Evolutionary conservation across 2,329 filamentous ascomycete species (phyloP), one percentile per base, ranked within the genome.

Genomic region (Alternaria sp.): DNA sequence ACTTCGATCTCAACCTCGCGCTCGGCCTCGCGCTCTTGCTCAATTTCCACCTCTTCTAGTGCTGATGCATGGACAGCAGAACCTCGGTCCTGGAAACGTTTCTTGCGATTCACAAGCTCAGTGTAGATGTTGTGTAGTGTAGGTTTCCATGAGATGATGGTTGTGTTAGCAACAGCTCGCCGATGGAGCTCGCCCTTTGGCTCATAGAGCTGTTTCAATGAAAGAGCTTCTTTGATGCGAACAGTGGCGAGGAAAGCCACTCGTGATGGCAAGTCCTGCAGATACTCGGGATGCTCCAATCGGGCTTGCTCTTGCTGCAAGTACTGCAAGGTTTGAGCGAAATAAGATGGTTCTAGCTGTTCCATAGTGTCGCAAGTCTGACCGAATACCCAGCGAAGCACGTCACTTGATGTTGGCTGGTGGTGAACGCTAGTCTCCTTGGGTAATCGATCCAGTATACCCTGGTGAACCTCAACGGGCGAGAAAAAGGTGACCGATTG

Each of bases 291-390:
- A 59, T 86, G 73, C 1, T 81, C 75, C 22, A 79, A 66, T 0
- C 78, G 71, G 0, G 86, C 85, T 51, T 89, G 80, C 0, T 78
- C 81, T 1, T 88, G 83, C 0, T 81, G 81, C 59, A 87, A 87
- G 62, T 87, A 91, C 61, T 90, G 86, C 0, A 79, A 72, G 0
- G 88, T 88, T 68, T 91, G 89, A 0, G 87, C 80, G 3, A 83
- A 79, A 62, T 89, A 88, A 0, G 91, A 78, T 0, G 84, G 80
- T 48, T 86, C 84, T 0, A 90, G 71, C 32, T 89, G 84, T 59
- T 89, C 86, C 20, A 87, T 88, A 0, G 77, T 81, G 7, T 78
- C 74, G 59, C 89, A 91, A 0, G 88, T 89, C 54, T 90, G 86
- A 44, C 89, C 82, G 0, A 91, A 79, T 0, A 91, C 81, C 89